Evolutionary conservation across 2,329 filamentous ascomycete species (phyloP), one percentile per base, ranked within the genome.

Genomic region (Cytospora piceae): DNA sequence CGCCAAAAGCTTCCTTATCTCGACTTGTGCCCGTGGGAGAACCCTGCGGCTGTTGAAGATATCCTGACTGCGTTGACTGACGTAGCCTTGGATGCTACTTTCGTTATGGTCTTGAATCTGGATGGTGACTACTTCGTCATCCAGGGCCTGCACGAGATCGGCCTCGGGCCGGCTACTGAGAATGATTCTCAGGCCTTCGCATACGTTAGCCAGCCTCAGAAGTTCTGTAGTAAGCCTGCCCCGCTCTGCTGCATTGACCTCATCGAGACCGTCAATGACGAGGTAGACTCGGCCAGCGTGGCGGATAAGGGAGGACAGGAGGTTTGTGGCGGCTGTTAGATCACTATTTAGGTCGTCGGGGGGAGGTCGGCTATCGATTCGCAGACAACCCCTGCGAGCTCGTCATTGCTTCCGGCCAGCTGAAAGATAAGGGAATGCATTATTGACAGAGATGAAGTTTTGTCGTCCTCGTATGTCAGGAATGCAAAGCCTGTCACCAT

Each of bases 121-220:
- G n/a, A 58, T 46, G 56, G 9, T 17, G 56, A 46, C 14, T 46
- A 39, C 15, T 2, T 22, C 6, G 3, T 31, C 3, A 3, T 31
- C 24, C 34, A 58, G 34, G 15, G 15, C 8, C 5, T 20, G 14
- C 6, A 20, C 14, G 14, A 58, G 56, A 46, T 58, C 56, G 3
- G 56, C 56, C 27, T 58, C 56, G 7, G 34, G 34, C 22, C 34
- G 56, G 56, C 56, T 58, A 29, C 56, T 58, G 56, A 58, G 24
- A 31, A 58, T 31, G 1, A 46, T 12, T 31, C 3, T 6, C 34
- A 46, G 37, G 22, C 34, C 37, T 29, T 29, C 14, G 15, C 24
- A 31, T 31, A 20, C 4, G 22, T 58, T 11, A 5, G 15, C 34
- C 11, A 58, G 14, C 14, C 15, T 9, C 1, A 46, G 37, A 46